Percentiles rank a stretch among this genome's conserved stretches.
Conservation (phyloP, 2,329 filamentous ascomycete species). For the Waltergamsia citrina region DNA sequence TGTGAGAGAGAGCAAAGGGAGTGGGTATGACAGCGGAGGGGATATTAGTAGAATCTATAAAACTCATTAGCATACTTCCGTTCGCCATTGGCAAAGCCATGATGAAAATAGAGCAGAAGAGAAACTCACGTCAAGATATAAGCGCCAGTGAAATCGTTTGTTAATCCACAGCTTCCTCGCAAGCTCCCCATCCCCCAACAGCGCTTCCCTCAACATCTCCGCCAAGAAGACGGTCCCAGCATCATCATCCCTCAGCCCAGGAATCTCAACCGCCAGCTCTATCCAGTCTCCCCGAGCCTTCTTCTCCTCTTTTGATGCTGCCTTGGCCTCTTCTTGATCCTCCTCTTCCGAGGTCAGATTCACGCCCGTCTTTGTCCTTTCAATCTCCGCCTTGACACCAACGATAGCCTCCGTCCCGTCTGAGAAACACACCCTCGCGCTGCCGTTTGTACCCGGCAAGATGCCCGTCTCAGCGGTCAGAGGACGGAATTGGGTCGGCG, state of each 20-base stretch:
- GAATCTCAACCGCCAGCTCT: slow-evolving; percentile 85
- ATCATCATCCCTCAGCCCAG: slow-evolving; percentile 85
- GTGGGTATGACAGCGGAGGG: slow-evolving; percentile 84
- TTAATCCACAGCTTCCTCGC: slow-evolving; percentile 77
- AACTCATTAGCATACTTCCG: not conserved
- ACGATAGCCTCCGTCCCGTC: slow-evolving; percentile 96
- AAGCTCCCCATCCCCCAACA: slow-evolving; percentile 64
- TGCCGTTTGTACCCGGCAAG: slow-evolving; percentile 82
- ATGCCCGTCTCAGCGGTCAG: slow-evolving; percentile 85
- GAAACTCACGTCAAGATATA: slow-evolving; percentile 79
- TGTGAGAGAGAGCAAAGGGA: slow-evolving; percentile 85
- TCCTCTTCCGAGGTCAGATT: slow-evolving; percentile 22
- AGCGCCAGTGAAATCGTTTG: slow-evolving; percentile 85
- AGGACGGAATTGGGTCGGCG: slow-evolving; percentile 79
- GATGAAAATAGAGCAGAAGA: slow-evolving; percentile 9
- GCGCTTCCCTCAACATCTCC: slow-evolving; percentile 79
- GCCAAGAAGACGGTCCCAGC: slow-evolving; percentile 77
- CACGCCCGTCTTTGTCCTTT: slow-evolving; percentile 46
- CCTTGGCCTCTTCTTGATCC: slow-evolving; percentile 26
- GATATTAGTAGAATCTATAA: slow-evolving; percentile 80
- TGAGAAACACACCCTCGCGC: slow-evolving; percentile 84
- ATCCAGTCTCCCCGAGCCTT: slow-evolving; percentile 58
- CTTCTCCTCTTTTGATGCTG: slow-evolving; percentile 23
- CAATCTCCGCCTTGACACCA: slow-evolving; percentile 90
- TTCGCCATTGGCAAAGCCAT: not conserved